Base-by-base conservation (phyloP, 768 basidiomycete genomes). In the Phanerochaete sordida region DNA sequence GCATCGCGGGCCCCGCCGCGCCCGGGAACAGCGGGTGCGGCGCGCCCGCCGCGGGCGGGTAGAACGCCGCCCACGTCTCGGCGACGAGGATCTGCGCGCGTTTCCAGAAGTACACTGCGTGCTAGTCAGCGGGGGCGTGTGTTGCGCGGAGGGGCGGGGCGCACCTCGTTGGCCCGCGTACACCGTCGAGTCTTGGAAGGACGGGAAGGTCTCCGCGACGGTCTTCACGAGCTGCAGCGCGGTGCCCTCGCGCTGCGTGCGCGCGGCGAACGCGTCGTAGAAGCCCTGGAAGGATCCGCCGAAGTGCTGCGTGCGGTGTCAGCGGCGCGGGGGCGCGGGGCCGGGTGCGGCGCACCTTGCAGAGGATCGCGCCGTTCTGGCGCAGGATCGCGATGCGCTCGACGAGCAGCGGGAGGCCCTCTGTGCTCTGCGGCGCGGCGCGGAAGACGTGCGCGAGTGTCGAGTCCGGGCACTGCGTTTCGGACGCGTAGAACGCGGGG, bases 61-160 rank as follows among this genome's bases (percentile, higher is more conserved):
- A 90, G 77, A 95, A 94, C 2, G 93, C 93, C 1, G 94, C 93
- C 93, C 92, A 95, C 0, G 85, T 86, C 69, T 96, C 93, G 0
- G 93, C 93, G 31, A 95, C 88, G 39, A 95, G 80, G 58, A 96
- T 96, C 64, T 96, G 93, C 1, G 93, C 87, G 33, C 93, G 86
- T 70, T 96, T 96, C 90, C 93, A 94, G 58, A 95, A 79, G 72
- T 74, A 85, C 8, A 95, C 91, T 93, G 64, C 7, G 16, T 15
- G 27, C 13, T 16, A 16, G 12, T 23, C 19, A 28, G 31, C 12
- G 55, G 23, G 1, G 21, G 33, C 7, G 28, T 33, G n/a, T 13
- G 26, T 61, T 2, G 50, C 28, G n/a, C 6, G 57, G 23, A 23
- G 9, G 27, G 57, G n/a, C 31, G 6, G n/a, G n/a, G 62, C 73